Evolutionary conservation across 192 early-diverging fungal species (phyloP).

Genomic region (Linnemannia elongata): DNA sequence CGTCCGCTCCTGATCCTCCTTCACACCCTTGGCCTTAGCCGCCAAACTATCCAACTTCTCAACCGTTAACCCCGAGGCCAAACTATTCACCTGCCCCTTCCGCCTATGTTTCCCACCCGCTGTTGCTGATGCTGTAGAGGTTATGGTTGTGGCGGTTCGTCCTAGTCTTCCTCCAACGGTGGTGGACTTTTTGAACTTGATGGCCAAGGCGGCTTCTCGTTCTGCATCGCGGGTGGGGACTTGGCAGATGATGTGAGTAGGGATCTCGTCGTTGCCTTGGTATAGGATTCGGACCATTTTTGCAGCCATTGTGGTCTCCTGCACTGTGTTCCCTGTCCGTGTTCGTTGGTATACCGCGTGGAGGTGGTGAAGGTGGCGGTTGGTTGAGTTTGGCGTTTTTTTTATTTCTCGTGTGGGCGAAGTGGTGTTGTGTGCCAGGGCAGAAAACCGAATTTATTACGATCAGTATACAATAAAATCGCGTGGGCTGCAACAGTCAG

Average conservation of each 20-base stretch:
- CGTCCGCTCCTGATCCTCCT: constrained; percentile 10
- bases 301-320: neutral
- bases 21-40: neutral
- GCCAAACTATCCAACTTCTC: neutral
- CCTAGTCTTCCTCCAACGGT: neutral
- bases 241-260: constrained; percentile 54
- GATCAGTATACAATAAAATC: neutral
- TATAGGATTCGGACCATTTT: constrained; percentile 31
- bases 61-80: constrained; percentile 38
- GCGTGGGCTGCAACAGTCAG: neutral
- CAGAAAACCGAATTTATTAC: neutral
- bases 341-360: neutral
- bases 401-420: neutral
- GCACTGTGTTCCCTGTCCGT: neutral
- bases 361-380: neutral
- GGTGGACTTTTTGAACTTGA: constrained; percentile 10
- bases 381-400: neutral
- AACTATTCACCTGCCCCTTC: neutral
- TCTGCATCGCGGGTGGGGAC: constrained; percentile 46
- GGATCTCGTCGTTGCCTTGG: constrained; percentile 60
- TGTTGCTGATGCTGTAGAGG: too few species aligned
- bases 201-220: constrained; percentile 51
- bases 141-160: neutral
- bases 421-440: too few species aligned
- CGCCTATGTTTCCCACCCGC: neutral